Evolutionary conservation across 2,329 filamentous ascomycete genomes (phyloP).

Genomic region (Neoscytalidium dimidiatum): DNA sequence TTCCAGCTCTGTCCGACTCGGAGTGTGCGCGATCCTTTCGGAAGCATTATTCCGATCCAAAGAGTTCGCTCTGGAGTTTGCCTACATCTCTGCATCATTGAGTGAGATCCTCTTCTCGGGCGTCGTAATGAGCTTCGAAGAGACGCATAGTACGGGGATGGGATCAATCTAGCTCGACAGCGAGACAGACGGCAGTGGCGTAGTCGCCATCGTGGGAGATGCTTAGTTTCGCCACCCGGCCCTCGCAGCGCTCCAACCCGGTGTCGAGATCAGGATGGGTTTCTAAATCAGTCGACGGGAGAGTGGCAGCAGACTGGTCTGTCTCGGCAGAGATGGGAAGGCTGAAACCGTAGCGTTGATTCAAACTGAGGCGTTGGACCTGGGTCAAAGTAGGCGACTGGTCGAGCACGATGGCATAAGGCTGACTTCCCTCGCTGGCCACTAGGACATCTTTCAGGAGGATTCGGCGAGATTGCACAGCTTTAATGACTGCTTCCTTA

Average conservation of each 20-base stretch:
- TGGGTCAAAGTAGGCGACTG: slow-evolving; percentile 1
- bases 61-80: too few relatives aligned
- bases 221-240: slow-evolving; percentile 67
- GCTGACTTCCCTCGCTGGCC: neutral
- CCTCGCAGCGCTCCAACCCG: slow-evolving; percentile 27
- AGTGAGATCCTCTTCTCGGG: neutral
- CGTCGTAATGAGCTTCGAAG: neutral
- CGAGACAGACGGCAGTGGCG: slow-evolving; percentile 61
- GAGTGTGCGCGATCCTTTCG: too few relatives aligned
- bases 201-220: slow-evolving; percentile 89
- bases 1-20: too few relatives aligned
- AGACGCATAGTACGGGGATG: neutral
- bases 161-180: neutral
- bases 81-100: too few relatives aligned
- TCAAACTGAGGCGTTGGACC: slow-evolving; percentile 32
- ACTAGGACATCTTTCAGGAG: slow-evolving; percentile 7
- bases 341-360: neutral
- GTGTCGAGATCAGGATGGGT: neutral
- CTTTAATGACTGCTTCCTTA: slow-evolving; percentile 54
- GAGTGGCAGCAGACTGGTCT: too few relatives aligned
- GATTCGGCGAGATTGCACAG: slow-evolving; percentile 23
- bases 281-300: neutral
- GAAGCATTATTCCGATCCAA: too few relatives aligned
- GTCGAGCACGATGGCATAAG: slow-evolving; percentile 24
- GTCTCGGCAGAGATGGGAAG: neutral